Evolutionary conservation across 2,329 filamentous ascomycete genomes (phyloP), one percentile per base, ranked within the genome.

Genomic region (Calycina herbarum): DNA sequence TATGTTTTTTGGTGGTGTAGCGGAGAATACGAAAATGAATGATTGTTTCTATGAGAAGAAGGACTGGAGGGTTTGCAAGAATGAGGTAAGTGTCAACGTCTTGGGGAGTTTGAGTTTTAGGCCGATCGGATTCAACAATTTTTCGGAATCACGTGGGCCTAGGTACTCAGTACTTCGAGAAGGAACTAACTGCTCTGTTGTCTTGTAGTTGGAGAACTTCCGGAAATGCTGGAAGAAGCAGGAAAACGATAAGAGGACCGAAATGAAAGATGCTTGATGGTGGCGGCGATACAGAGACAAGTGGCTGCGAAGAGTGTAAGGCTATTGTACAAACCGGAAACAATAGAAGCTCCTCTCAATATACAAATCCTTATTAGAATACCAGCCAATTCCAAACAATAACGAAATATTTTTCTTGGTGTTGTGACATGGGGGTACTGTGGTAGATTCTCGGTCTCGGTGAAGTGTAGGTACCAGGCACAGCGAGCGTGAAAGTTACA

Each of bases 11-110:
- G 57, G 27, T 51, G 17, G 20, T 20, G 20, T 71, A 97, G 94
- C 87, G 27, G 94, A 98, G 76, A 97, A 98, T 75, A 82, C 86
- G 63, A 94, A 88, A 75, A 86, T 99, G 88, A 97, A 93, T 42
- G 92, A 98, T 77, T 99, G 95, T 79, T 97, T 96, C 78, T 97
- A 87, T 76, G 93, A 94, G 64, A 97, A 94, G 84, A 97, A 94
- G 77, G 95, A 99, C 77, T 99, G 95, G 94, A 85, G 95, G 72
- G 83, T 85, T 65, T 99, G 95, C 79, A 91, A 91, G 76, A 83
- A 88, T 71, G 94, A 98, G 86, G 94, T 96, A 78, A 82, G 90
- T 27, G 13, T 17, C 54, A 31, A n/a, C 45, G 8, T 8, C 45
- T 51, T 8, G 45, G 20, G 20, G 10, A 27, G 45, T 51, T 51